Percentiles rank a stretch among this genome's conserved stretches.
phyloP scores from a whole-genome alignment of 208 protist genomes.

The Naegleria lovaniensis region DNA sequence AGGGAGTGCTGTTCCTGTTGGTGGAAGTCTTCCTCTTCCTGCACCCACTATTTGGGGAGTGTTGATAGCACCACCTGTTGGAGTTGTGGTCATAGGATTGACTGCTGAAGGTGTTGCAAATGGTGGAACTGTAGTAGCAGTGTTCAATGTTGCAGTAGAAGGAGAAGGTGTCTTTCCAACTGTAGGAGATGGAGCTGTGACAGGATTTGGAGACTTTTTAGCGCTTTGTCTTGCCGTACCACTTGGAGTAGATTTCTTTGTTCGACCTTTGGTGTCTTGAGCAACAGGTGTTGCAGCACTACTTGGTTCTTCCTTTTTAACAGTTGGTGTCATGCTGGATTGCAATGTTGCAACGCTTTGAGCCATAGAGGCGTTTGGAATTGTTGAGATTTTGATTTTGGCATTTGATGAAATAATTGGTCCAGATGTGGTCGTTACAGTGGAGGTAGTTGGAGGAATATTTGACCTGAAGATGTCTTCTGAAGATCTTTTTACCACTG shows the following conservation, averaged over 20 bases:
- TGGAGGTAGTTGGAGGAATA: background rate
- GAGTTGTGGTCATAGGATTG: background rate
- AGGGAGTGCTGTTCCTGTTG: background rate
- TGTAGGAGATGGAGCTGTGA: background rate
- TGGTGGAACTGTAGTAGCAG: background rate
- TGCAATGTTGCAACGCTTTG: no score
- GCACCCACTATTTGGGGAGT: background rate
- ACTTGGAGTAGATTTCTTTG: background rate
- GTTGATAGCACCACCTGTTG: background rate
- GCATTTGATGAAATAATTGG: background rate
- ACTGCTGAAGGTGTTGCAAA: background rate
- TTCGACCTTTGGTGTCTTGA: background rate
- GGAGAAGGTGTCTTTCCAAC: background rate
- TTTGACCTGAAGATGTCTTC: background rate
- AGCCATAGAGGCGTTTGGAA: background rate
- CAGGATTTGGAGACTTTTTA: background rate
- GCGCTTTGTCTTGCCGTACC: background rate
- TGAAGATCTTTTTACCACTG: background rate
- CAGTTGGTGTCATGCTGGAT: no score
- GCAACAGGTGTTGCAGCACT: background rate
- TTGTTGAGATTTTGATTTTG: background rate
- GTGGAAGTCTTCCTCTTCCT: background rate
- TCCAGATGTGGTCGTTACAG: background rate
- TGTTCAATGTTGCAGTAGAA: background rate
- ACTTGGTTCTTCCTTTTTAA: background rate